Evolutionary conservation across 2,329 filamentous ascomycete genomes (phyloP).

Genomic region (Neonectria magnoliae): DNA sequence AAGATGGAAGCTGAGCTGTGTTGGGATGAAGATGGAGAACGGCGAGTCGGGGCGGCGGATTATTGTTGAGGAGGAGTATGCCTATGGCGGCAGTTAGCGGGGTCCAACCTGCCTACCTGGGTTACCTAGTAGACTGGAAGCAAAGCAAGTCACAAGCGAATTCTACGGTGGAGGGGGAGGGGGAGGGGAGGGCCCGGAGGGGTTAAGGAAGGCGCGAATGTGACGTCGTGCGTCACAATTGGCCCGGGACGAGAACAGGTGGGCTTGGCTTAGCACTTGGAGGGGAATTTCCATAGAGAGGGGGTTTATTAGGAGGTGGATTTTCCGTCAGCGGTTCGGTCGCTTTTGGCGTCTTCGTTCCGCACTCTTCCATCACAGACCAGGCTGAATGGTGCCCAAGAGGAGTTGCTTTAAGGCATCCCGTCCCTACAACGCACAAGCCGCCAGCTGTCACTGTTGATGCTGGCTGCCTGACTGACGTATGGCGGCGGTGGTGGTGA

Average conservation of each 20-base stretch:
- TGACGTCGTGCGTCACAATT: constrained; percentile 25
- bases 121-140: too few species aligned
- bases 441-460: neutral
- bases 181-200: constrained; percentile 8
- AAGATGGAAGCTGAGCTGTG: constrained; percentile 12
- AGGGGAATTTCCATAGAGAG: too few species aligned
- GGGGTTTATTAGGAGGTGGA: neutral
- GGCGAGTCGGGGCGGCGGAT: constrained; percentile 22
- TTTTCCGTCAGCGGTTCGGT: neutral
- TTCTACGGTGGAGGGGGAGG: constrained; percentile 11
- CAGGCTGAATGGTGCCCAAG: neutral
- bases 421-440: neutral
- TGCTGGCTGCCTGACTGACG: constrained; percentile 2
- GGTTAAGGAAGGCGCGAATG: constrained; percentile 5
- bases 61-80: constrained; percentile 24
- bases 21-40: constrained; percentile 19
- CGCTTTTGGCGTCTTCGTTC: neutral
- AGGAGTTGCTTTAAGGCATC: neutral
- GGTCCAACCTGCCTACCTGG: neutral
- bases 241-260: constrained; percentile 3
- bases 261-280: constrained; percentile 2
- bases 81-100: constrained; percentile 16
- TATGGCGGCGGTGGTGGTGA: constrained; percentile 1
- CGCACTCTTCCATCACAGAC: neutral
- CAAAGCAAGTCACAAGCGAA: constrained; percentile 20